Conservation (phyloP, 768 basidiomycete species). For the Leccinellum rugosiceps region DNA sequence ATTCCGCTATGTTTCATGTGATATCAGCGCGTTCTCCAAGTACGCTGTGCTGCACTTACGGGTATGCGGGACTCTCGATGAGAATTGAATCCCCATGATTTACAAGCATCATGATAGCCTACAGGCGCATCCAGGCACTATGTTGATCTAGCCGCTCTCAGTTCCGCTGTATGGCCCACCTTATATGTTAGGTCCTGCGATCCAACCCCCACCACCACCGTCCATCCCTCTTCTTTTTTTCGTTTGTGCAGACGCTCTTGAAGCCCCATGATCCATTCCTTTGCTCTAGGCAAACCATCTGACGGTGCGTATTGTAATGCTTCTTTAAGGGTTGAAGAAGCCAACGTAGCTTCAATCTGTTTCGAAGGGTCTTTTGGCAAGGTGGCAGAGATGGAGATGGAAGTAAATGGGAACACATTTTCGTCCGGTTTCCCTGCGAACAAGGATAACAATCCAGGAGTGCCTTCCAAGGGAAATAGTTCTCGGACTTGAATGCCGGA, state of each 20-base stretch:
- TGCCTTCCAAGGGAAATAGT: background rate
- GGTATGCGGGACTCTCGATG: constrained; percentile 72
- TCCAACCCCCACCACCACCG: constrained; percentile 65
- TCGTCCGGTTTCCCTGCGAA: background rate
- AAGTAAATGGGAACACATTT: constrained; percentile 13
- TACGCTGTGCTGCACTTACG: constrained; percentile 35
- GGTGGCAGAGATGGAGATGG: background rate
- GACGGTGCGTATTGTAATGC: constrained; percentile 74
- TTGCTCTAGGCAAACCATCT: constrained; percentile 54
- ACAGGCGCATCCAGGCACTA: background rate
- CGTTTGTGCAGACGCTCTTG: constrained; percentile 66
- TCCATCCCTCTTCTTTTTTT: constrained; percentile 59
- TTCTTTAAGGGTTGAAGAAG: constrained; percentile 37
- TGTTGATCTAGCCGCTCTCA: background rate
- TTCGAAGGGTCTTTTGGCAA: constrained; percentile 22
- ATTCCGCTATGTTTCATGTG: constrained; percentile 42
- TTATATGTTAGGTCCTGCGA: constrained; percentile 85
- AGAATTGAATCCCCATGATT: constrained; percentile 72
- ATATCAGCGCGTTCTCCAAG: background rate
- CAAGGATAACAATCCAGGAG: background rate
- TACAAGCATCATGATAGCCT: constrained; percentile 67
- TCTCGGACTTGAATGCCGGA: background rate
- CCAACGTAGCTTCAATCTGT: constrained; percentile 47
- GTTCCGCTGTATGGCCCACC: constrained; percentile 29
- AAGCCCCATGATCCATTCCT: constrained; percentile 61